phyloP scores from a whole-genome alignment of 805 yeast species.

The Ogataea dorogensis region DNA sequence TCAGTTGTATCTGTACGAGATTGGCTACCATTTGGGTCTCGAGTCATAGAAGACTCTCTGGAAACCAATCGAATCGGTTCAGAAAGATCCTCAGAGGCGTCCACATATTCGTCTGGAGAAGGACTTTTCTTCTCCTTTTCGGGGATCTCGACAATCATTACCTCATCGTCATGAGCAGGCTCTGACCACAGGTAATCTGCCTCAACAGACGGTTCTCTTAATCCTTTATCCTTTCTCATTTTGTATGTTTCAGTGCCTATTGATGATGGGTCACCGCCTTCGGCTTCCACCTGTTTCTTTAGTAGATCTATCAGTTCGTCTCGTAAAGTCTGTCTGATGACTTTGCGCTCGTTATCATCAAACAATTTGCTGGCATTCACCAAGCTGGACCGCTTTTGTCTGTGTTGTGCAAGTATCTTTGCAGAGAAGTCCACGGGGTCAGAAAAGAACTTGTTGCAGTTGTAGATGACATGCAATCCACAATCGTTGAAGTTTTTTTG shows the following conservation, averaged over 20 bases:
- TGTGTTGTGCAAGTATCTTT: constrained; percentile 21
- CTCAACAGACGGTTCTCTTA: constrained; percentile 6
- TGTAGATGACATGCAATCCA: constrained; percentile 87
- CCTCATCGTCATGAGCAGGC: constrained; percentile 8
- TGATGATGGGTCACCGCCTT: constrained; percentile 25
- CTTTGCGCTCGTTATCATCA: constrained; percentile 26
- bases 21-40: too few species aligned
- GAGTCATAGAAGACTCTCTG: constrained; percentile 1
- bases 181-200: constrained; percentile 2
- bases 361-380: constrained; percentile 24
- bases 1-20: too few species aligned
- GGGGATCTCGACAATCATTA: constrained; percentile 10
- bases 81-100: constrained; percentile 1
- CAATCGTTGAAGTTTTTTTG: constrained; percentile 92
- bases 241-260: constrained; percentile 27
- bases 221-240: constrained; percentile 3
- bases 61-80: constrained; percentile 1
- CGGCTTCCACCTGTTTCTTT: constrained; percentile 25
- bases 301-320: constrained; percentile 25
- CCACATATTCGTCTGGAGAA: background rate
- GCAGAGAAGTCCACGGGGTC: constrained; percentile 43
- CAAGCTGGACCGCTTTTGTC: constrained; percentile 11
- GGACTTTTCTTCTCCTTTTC: background rate
- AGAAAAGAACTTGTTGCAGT: constrained; percentile 56
- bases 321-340: constrained; percentile 27